These are phyloP conservation scores for Didymellaceae sp. DNA, from an alignment of 2,329 filamentous ascomycete species.

Conservation along the genomic window DNA sequence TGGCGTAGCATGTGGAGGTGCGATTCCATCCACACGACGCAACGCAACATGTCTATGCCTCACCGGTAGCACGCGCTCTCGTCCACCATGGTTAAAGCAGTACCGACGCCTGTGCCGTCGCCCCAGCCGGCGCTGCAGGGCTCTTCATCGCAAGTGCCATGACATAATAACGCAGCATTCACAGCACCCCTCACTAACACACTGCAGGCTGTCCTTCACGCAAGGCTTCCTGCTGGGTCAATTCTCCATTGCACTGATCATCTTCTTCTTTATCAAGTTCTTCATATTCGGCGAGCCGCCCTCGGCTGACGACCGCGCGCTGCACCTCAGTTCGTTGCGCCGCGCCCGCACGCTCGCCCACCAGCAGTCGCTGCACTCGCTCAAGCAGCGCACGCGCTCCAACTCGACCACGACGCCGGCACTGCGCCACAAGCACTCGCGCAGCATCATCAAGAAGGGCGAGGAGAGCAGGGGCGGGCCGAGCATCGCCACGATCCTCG, in stretches of 20 bases:
- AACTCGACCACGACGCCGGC: slow-evolving; percentile 40
- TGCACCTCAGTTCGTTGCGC: slow-evolving; percentile 75
- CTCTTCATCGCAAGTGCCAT: slow-evolving; percentile 24
- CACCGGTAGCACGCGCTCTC: background rate
- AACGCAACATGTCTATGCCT: background rate
- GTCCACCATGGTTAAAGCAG: slow-evolving; percentile 23
- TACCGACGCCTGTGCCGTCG: slow-evolving; percentile 15
- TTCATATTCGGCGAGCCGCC: slow-evolving; percentile 98
- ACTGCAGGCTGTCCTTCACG: slow-evolving; percentile 79
- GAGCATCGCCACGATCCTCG: slow-evolving; percentile 91
- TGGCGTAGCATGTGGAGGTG: background rate
- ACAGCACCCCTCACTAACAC: slow-evolving; percentile 29
- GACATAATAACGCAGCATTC: background rate
- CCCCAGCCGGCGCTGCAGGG: slow-evolving; percentile 27
- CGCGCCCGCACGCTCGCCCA: slow-evolving; percentile 77
- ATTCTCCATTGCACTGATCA: slow-evolving; percentile 85
- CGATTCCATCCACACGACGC: too few relatives aligned
- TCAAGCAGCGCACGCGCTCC: slow-evolving; percentile 41
- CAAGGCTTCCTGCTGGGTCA: slow-evolving; percentile 94
- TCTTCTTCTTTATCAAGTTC: slow-evolving; percentile 98
- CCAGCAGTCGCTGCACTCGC: slow-evolving; percentile 43
- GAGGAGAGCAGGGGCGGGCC: slow-evolving; percentile 62
- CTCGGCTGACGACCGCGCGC: slow-evolving; percentile 79
- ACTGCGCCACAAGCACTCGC: slow-evolving; percentile 47
- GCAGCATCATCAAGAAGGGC: slow-evolving; percentile 54